Base-by-base conservation (phyloP, 2,329 filamentous ascomycete genomes). In the Tolypocladium guangdongense region DNA sequence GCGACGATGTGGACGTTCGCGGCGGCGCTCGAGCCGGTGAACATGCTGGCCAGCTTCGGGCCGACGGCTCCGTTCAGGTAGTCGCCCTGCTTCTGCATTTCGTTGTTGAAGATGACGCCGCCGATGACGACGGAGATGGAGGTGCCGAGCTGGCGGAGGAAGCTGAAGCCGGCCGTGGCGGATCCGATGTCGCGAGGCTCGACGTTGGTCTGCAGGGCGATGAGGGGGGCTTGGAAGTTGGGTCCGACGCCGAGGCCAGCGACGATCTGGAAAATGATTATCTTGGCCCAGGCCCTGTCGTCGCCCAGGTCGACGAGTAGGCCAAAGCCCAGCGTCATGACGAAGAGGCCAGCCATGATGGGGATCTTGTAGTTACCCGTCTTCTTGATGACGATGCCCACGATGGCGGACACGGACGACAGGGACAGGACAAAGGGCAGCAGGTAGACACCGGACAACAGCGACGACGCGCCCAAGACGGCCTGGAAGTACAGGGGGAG, bases 401-500 rank as follows among this genome's bases (percentile, higher is more conserved):
- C 78, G 3, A 63, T 61, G 7, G 78, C 78, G 0, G 86, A 88
- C 35, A 78, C 65, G 56, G 88, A 58, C 0, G 86, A 88, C 4
- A 89, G 71, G 2, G 83, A 76, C 36, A 92, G 64, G 10, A 86
- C 86, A 57, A 81, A 82, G 0, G 88, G 85, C 16, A 93, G 75
- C 18, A 90, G 68, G 63, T 89, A 89, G 49, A 91, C 82, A 50
- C 89, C 89, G 1, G 83, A 87, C 33, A 86, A 71, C 37, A 91
- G 78, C 0, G 88, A 85, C 0, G 78, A 76, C 2, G 82, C 82
- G 50, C 86, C 78, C 45, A 88, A 75, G 51, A 88, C 83, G 51
- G 84, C 80, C 69, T 95, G 89, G 70, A 90, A 92, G 73, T 95
- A 96, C 2, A 95, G 77, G 0, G 89, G 89, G 5, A 95, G 75